A percentile compares a stretch with the other conserved stretches of the same genome.
These are phyloP conservation scores for Metarhizium brunneum DNA, from an alignment of 2,329 filamentous ascomycete species.

Conservation along the genomic window DNA sequence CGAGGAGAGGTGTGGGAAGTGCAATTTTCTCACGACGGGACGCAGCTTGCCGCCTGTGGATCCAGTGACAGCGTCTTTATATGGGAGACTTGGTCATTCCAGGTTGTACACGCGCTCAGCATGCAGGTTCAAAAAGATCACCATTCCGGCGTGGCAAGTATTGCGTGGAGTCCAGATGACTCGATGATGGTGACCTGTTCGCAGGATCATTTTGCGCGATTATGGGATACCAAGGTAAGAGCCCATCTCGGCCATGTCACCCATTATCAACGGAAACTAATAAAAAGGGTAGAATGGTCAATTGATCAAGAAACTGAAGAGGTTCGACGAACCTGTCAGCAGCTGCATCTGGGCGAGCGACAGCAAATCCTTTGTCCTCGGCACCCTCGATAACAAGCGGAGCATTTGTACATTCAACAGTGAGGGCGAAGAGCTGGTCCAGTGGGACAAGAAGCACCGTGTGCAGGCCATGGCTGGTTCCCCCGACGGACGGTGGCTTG, in stretches of 20 bases:
- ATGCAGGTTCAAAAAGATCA: constrained; percentile 39
- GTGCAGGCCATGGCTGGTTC: constrained; percentile 83
- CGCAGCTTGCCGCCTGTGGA: constrained; percentile 73
- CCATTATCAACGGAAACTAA: neutral
- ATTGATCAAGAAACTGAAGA: constrained; percentile 53
- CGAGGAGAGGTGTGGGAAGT: constrained; percentile 85
- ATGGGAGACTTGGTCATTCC: constrained; percentile 68
- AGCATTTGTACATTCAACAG: constrained; percentile 65
- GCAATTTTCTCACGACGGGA: constrained; percentile 81
- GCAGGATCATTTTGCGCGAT: constrained; percentile 59
- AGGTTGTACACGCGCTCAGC: constrained; percentile 50
- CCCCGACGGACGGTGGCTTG: constrained; percentile 67
- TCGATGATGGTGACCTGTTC: constrained; percentile 77
- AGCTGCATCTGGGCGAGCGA: constrained; percentile 84
- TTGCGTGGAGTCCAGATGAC: constrained; percentile 91
- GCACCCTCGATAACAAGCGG: constrained; percentile 58
- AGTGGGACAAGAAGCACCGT: constrained; percentile 62
- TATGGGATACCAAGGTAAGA: constrained; percentile 66
- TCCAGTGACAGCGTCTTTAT: constrained; percentile 67
- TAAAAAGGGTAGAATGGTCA: constrained; percentile 44
- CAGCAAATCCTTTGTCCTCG: constrained; percentile 68
- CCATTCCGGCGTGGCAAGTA: constrained; percentile 61
- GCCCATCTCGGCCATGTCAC: neutral
- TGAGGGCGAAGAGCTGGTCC: constrained; percentile 49
- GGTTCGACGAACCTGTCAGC: constrained; percentile 77